Percentiles rank a stretch among this genome's conserved stretches.
Conservation (phyloP, 345 rosid species). For the Eucalyptus sp. region DNA sequence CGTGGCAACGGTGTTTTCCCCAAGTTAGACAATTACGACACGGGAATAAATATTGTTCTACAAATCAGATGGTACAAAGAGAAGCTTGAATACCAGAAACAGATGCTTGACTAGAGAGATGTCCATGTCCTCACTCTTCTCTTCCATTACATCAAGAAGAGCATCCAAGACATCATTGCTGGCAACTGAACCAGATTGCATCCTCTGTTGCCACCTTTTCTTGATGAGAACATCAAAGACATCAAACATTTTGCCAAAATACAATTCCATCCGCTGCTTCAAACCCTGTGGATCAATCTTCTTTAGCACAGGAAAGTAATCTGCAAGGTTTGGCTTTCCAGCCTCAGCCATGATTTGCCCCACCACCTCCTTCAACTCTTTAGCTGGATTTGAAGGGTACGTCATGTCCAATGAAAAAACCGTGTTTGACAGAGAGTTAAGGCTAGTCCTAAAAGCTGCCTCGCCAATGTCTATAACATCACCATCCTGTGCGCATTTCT, state of each 20-base stretch:
- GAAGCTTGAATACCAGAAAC: not conserved
- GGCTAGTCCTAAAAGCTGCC: slow-evolving; percentile 1
- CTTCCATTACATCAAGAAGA: slow-evolving; percentile 10
- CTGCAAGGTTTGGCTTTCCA: slow-evolving; percentile 16
- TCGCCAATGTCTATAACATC: not conserved
- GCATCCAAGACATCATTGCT: slow-evolving; percentile 19
- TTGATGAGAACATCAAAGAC: slow-evolving; percentile 9
- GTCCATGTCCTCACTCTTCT: slow-evolving; percentile 5
- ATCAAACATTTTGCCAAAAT: slow-evolving; percentile 3
- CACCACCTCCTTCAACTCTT: not conserved
- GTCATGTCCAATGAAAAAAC: slow-evolving; percentile 2
- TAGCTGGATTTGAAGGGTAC: not conserved
- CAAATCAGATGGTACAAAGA: not conserved
- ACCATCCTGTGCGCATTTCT: not conserved
- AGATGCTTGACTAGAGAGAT: not conserved
- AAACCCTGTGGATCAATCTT: not conserved
- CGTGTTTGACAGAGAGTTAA: not conserved
- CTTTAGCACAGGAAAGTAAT: slow-evolving; percentile 13
- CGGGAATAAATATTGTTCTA: not conserved
- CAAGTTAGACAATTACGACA: not conserved
- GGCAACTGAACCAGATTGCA: not conserved
- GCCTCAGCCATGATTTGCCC: not conserved
- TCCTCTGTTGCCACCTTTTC: slow-evolving; percentile 2
- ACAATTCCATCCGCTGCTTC: not conserved
- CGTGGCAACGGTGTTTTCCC: not conserved